A percentile compares a stretch with the other conserved stretches of the same genome.
Conservation (phyloP, 257 asterid genomes). For the Nicotiana undulata region DNA sequence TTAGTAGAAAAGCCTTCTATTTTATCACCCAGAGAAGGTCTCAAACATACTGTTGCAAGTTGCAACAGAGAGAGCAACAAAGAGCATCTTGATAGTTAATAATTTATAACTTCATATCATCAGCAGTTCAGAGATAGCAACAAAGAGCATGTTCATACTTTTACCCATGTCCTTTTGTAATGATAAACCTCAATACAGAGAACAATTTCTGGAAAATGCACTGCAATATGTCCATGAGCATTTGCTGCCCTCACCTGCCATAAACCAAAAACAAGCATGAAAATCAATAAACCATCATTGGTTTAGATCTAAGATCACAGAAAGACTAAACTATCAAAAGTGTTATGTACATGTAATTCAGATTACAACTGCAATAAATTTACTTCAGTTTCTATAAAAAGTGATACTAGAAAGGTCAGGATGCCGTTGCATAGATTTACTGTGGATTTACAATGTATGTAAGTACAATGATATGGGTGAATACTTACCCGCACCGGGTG, state of each 20-base stretch:
- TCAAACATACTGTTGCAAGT: not conserved
- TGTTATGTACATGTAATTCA: not conserved
- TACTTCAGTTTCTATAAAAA: not conserved
- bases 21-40: not conserved
- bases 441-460: not conserved
- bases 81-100: slow-evolving; percentile 4
- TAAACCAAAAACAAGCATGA: not conserved
- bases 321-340: not conserved
- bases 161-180: slow-evolving; percentile 37
- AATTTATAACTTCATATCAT: not conserved
- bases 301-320: not conserved
- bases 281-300: not conserved
- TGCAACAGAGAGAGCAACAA: not conserved
- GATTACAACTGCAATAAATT: not conserved
- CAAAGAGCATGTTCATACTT: slow-evolving; percentile 33
- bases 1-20: not conserved
- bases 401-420: not conserved
- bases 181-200: slow-evolving; percentile 81
- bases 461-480: not conserved
- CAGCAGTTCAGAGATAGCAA: not conserved
- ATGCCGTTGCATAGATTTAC: not conserved
- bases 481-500: no score
- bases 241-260: slow-evolving; percentile 54
- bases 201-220: slow-evolving; percentile 64
- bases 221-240: slow-evolving; percentile 31